Evolutionary conservation across 2,329 filamentous ascomycete genomes (phyloP).

Genomic region (Anisogramma anomala): DNA sequence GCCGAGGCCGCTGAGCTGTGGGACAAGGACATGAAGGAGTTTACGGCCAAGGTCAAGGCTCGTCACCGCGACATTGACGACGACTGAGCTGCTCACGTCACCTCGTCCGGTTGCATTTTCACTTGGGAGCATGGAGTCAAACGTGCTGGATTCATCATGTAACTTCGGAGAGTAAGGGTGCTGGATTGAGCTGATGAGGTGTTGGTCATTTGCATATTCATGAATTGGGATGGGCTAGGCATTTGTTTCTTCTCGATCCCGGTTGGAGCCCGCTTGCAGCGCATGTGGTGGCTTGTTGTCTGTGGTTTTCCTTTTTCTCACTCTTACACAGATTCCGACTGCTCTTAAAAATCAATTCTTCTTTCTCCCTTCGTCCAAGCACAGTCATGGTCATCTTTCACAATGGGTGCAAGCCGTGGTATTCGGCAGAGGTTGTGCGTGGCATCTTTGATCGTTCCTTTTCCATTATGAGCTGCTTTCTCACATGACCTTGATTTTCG

Average conservation of each 20-base stretch:
- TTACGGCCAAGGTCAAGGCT: constrained; percentile 62
- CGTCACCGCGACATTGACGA: constrained; percentile 55
- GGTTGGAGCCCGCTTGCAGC: background rate
- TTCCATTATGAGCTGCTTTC: constrained; percentile 14
- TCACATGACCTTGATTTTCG: constrained; percentile 26
- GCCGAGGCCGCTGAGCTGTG: constrained; percentile 93
- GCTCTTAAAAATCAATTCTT: no score
- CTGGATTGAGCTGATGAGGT: constrained; percentile 6
- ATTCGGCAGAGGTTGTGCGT: background rate
- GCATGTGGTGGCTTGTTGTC: no score
- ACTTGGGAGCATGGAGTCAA: constrained; percentile 13
- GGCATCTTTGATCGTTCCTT: constrained; percentile 8
- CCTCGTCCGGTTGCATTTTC: constrained; percentile 13
- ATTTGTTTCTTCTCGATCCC: no score
- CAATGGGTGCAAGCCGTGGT: no score
- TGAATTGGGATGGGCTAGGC: no score
- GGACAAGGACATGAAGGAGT: constrained; percentile 79
- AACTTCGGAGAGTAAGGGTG: constrained; percentile 3
- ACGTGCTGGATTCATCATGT: constrained; percentile 5
- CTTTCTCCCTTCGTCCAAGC: no score
- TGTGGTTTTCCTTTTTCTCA: no score
- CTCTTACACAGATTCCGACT: no score
- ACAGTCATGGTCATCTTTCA: no score
- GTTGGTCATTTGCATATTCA: constrained; percentile 8
- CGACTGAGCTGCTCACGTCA: constrained; percentile 30